Evolutionary conservation across 805 yeast genomes (phyloP).

Genomic region (Wickerhamiella vanderwaltii): DNA sequence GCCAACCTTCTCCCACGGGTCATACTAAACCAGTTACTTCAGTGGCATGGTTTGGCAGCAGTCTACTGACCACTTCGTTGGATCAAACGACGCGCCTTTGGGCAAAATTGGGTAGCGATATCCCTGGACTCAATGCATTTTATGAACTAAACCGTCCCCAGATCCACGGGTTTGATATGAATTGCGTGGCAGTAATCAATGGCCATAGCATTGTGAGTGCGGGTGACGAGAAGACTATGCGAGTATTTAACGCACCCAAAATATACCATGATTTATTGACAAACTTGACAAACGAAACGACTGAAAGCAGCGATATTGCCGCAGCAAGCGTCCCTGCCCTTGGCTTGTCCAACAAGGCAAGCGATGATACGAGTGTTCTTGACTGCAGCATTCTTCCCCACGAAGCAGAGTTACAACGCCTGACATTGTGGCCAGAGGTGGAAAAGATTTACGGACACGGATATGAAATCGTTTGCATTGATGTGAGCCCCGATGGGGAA

Average conservation of each 20-base stretch:
- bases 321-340: constrained; percentile 85
- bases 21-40: constrained; percentile 66
- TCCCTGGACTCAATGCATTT: constrained; percentile 40
- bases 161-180: constrained; percentile 96
- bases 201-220: constrained; percentile 69
- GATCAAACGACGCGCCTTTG: constrained; percentile 89
- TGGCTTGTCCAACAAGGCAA: constrained; percentile 86
- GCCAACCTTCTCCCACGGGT: constrained; percentile 53
- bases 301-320: constrained; percentile 43
- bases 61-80: constrained; percentile 62
- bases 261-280: constrained; percentile 54
- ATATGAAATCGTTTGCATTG: constrained; percentile 76
- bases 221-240: constrained; percentile 86
- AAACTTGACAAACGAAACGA: constrained; percentile 20
- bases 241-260: constrained; percentile 81
- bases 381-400: constrained; percentile 52
- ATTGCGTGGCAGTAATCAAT: constrained; percentile 53
- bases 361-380: constrained; percentile 31
- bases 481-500: constrained; percentile 48
- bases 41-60: constrained; percentile 51
- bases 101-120: constrained; percentile 30
- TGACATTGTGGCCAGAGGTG: constrained; percentile 86
- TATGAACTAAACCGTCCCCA: constrained; percentile 94
- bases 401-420: constrained; percentile 85
- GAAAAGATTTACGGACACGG: constrained; percentile 97